Base-by-base conservation (phyloP, 225 moss, liverwort and hornwort genomes). In the Lunularia cruciata region DNA sequence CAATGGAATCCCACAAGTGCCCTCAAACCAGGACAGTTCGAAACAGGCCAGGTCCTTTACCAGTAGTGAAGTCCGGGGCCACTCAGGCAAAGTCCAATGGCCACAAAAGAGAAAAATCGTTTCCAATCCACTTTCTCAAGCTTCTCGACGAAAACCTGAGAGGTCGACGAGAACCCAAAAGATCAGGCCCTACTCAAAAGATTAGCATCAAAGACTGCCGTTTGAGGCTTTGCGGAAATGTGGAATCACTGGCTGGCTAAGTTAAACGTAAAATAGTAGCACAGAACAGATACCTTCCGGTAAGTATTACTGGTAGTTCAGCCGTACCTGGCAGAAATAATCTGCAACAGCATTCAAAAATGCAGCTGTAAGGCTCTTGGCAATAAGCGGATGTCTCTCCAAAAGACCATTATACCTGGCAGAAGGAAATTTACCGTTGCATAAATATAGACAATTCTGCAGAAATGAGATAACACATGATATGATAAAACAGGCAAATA, bases 51-150 rank as follows among this genome's bases (percentile, higher is more conserved):
- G n/a, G n/a, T n/a, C n/a, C n/a, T n/a, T n/a, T 87, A 93, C 93
- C 93, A 93, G 73, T 84, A 98, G 79, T 93, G 98, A 68, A 98
- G 79, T 46, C 93, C 93, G 58, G 93, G 98, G 57, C 93, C 98
- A 76, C 83, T 98, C 75, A 91, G 81, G 63, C 86, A 91, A 22
- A 98, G 38, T 45, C 98, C 98, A 46, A 98, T 91, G 49, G 89
- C 85, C 40, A 87, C 81, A 72, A 98, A 83, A 8, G 82, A 83
- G 31, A 68, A n/a, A 14, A 83, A 33, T 33, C 82, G 78, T 54
- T 75, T 78, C 82, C 82, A 83, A 47, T 83, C 82, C 40, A 83
- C 34, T 0, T 18, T 14, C 8, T 75, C 57, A 61, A 68, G 16
- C 42, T 83, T 83, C 68, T 83, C 82, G 23, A 83, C 32, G 59